Evolutionary conservation across 345 rosid genomes (phyloP).

Genomic region (Ceriops tagal): DNA sequence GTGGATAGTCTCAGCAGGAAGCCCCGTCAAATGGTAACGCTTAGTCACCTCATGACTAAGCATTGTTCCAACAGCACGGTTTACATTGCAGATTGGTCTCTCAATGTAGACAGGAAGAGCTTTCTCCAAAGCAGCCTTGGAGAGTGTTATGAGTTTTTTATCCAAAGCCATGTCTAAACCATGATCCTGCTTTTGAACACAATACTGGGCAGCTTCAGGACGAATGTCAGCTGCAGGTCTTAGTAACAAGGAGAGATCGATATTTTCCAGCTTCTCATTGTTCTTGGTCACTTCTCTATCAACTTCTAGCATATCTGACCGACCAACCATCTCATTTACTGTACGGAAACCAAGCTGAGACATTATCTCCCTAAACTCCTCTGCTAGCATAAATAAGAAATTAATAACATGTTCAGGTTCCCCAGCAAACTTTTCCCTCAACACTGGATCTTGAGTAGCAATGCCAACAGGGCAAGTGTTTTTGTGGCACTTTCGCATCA

Average conservation of each 20-base stretch:
- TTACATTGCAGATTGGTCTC: slow-evolving; percentile 75
- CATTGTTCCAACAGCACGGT: slow-evolving; percentile 99
- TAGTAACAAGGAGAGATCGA: slow-evolving; percentile 81
- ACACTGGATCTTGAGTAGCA: slow-evolving; percentile 98
- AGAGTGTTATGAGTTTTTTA: slow-evolving; percentile 56
- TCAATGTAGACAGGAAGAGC: slow-evolving; percentile 81
- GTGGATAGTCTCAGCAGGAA: slow-evolving; percentile 82
- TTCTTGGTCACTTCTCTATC: slow-evolving; percentile 72
- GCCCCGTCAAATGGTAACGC: slow-evolving; percentile 74
- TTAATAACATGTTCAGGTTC: slow-evolving; percentile 97
- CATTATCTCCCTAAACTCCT: slow-evolving; percentile 98
- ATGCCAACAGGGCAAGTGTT: slow-evolving; percentile 99
- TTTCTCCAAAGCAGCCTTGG: slow-evolving; percentile 75
- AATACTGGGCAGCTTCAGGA: slow-evolving; percentile 91
- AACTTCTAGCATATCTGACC: slow-evolving; percentile 98
- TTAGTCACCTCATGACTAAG: slow-evolving; percentile 98
- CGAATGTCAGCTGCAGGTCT: slow-evolving; percentile 94
- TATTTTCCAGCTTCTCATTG: slow-evolving; percentile 83
- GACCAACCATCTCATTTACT: slow-evolving; percentile 91
- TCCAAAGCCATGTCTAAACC: slow-evolving; percentile 97
- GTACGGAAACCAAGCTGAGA: slow-evolving; percentile 82
- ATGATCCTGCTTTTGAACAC: slow-evolving; percentile 95
- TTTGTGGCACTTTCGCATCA: slow-evolving; percentile 99
- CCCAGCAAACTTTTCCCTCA: slow-evolving; percentile 96
- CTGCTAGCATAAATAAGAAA: slow-evolving; percentile 97